These are phyloP conservation scores for Nitzschia sp. DNA, from an alignment of 108 stramenopile genomes.

Conservation along the genomic window DNA sequence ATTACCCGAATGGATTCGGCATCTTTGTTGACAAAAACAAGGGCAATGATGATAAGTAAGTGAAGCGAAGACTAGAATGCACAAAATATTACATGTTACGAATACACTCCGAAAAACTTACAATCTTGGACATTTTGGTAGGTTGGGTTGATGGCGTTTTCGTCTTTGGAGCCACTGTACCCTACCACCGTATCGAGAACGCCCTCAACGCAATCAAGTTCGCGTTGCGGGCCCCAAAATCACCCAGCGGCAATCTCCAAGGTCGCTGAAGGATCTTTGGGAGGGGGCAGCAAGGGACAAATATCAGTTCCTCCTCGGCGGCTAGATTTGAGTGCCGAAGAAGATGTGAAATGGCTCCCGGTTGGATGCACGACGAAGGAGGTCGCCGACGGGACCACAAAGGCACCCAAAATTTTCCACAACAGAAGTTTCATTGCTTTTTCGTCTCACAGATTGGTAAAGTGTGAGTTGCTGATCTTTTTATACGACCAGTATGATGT, in stretches of 20 bases:
- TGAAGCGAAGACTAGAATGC: not conserved
- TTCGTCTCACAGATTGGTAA: too few species aligned
- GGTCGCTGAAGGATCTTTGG: conserved; percentile 14
- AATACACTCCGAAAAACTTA: conserved; percentile 8
- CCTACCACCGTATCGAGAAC: conserved; percentile 37
- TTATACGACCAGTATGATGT: too few species aligned
- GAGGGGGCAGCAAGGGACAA: conserved; percentile 35
- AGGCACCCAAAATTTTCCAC: not conserved
- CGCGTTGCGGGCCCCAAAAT: conserved; percentile 60
- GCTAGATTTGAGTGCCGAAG: not conserved
- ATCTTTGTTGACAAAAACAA: conserved; percentile 8
- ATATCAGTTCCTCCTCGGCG: conserved; percentile 1
- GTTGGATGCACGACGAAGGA: not conserved
- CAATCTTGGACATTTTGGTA: conserved; percentile 44
- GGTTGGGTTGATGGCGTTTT: conserved; percentile 29
- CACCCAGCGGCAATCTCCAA: conserved; percentile 48
- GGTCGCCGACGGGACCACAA: not conserved
- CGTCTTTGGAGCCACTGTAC: conserved; percentile 34
- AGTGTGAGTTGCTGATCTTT: too few species aligned
- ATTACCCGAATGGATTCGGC: conserved; percentile 41
- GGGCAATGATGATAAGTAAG: not conserved
- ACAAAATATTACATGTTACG: not conserved
- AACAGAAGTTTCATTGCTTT: not conserved
- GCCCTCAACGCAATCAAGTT: conserved; percentile 43
- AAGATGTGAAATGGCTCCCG: not conserved